Conservation (phyloP, 306 rosid species). For the Cicer arietinum region DNA sequence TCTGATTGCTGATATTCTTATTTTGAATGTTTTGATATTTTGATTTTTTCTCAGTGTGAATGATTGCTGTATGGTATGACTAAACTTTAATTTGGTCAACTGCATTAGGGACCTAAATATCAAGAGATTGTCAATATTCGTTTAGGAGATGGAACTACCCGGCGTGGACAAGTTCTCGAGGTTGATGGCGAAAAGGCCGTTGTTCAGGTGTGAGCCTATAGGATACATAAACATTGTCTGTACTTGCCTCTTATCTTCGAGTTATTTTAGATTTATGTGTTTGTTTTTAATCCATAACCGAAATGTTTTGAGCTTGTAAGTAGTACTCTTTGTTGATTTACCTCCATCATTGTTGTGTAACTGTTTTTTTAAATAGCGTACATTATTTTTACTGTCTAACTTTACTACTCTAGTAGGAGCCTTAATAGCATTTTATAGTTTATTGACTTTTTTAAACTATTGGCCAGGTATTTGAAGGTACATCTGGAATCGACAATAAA, state of each 20-base stretch:
- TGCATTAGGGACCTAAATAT: conserved; percentile 90
- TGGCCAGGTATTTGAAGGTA: conserved; percentile 95
- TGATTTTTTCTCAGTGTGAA: conserved; percentile 12
- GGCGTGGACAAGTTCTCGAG: conserved; percentile 98
- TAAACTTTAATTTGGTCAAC: conserved; percentile 34
- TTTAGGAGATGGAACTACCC: conserved; percentile 86
- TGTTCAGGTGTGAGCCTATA: conserved; percentile 74
- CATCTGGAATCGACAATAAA: conserved; percentile 98
- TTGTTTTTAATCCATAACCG: conserved; percentile 16
- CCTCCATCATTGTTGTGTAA: conserved; percentile 15
- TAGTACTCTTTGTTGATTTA: conserved; percentile 24
- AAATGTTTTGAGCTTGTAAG: conserved; percentile 23
- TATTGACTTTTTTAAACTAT: conserved; percentile 23
- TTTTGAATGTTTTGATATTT: conserved; percentile 9
- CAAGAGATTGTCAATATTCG: conserved; percentile 99
- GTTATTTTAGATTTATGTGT: conserved; percentile 24
- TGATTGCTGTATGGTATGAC: conserved; percentile 13
- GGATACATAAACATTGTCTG: neutral
- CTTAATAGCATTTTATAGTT: conserved; percentile 5
- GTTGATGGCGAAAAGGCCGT: conserved; percentile 99
- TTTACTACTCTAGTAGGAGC: conserved; percentile 23
- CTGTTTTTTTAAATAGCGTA: conserved; percentile 30
- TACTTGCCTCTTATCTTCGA: conserved; percentile 22
- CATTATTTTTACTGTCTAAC: conserved; percentile 12
- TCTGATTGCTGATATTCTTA: conserved; percentile 13